Percentiles rank a stretch among this genome's conserved stretches.
phyloP scores from a whole-genome alignment of 1,284 basidiomycete species.

The Ceratobasidium sp. region DNA sequence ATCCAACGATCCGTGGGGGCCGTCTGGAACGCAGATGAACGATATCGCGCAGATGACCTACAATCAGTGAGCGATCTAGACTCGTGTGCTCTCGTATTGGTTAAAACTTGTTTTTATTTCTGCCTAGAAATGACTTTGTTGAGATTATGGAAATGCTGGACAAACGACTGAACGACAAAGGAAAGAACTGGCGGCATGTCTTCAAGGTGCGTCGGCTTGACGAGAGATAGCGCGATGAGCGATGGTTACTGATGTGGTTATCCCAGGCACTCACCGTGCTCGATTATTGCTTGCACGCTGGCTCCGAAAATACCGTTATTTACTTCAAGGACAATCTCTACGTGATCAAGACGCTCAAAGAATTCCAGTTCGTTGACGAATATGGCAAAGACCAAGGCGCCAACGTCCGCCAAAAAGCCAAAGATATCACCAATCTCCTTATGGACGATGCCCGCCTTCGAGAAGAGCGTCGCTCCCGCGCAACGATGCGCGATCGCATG shows the following conservation, averaged over 20 bases:
- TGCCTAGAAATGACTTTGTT: constrained; percentile 91
- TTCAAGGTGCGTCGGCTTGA: constrained; percentile 80
- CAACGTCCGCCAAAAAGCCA: constrained; percentile 99
- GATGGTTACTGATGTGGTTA: neutral
- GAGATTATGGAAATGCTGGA: constrained; percentile 99
- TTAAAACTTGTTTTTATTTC: neutral
- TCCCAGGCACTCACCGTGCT: constrained; percentile 91
- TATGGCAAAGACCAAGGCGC: constrained; percentile 97
- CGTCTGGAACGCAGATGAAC: constrained; percentile 98
- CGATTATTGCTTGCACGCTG: constrained; percentile 96
- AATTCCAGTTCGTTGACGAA: constrained; percentile 98
- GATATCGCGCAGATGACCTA: constrained; percentile 98
- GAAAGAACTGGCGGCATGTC: constrained; percentile 99
- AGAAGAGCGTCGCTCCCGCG: constrained; percentile 86
- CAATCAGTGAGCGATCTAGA: constrained; percentile 82
- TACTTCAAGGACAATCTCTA: constrained; percentile 99
- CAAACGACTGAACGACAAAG: constrained; percentile 98
- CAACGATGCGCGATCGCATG: constrained; percentile 97
- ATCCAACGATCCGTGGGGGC: constrained; percentile 99
- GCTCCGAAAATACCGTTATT: constrained; percentile 97
- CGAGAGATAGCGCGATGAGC: neutral
- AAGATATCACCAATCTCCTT: constrained; percentile 98
- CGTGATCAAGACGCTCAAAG: constrained; percentile 98
- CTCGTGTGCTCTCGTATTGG: constrained; percentile 34
- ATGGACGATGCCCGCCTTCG: constrained; percentile 88